phyloP scores from a whole-genome alignment of 75 land plant genomes.

The Azolla pinnata region DNA sequence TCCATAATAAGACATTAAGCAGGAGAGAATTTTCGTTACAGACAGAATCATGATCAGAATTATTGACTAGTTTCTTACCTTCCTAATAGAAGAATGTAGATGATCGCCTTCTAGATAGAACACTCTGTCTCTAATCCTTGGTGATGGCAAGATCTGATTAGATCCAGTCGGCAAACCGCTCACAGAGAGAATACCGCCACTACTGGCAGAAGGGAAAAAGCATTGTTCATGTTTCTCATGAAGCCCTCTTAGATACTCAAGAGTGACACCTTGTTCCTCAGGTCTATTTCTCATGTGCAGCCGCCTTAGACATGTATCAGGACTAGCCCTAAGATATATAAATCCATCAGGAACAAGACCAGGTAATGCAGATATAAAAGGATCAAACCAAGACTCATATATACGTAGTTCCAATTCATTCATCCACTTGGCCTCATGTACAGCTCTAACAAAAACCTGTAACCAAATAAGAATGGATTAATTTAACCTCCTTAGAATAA shows the following conservation, averaged over 20 bases:
- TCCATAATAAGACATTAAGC: not conserved
- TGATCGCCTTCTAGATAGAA: slow-evolving; percentile 75
- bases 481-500: no score
- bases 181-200: slow-evolving; percentile 64
- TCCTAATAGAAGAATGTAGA: slow-evolving; percentile 84
- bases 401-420: slow-evolving; percentile 97
- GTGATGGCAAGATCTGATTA: slow-evolving; percentile 42
- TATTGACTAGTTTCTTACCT: slow-evolving; percentile 34
- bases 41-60: not conserved
- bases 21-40: not conserved
- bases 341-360: slow-evolving; percentile 98
- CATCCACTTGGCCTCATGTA: slow-evolving; percentile 99
- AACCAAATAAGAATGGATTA: no score
- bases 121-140: slow-evolving; percentile 74
- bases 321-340: slow-evolving; percentile 91
- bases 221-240: slow-evolving; percentile 99
- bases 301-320: slow-evolving; percentile 86
- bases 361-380: slow-evolving; percentile 81
- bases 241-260: slow-evolving; percentile 79
- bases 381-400: slow-evolving; percentile 99
- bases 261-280: slow-evolving; percentile 72
- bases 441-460: slow-evolving; percentile 97
- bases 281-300: slow-evolving; percentile 70
- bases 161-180: slow-evolving; percentile 38
- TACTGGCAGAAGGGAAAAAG: slow-evolving; percentile 69